A percentile compares a stretch with the other conserved stretches of the same genome.
Conservation (phyloP, 805 yeast species). For the Saccharomycopsis synnaedendra region DNA sequence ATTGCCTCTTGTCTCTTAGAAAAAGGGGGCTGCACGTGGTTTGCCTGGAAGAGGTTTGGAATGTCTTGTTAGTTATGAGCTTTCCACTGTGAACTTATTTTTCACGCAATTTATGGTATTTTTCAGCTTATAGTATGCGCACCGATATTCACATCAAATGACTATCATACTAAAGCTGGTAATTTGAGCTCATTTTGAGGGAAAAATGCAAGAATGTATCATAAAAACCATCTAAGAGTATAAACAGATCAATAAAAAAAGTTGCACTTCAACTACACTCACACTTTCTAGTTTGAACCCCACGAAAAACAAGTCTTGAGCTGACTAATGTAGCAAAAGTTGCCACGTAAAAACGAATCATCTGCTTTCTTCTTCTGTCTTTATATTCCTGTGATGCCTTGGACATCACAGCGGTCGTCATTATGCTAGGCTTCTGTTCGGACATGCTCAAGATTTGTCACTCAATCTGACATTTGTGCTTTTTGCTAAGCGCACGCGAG, state of each 20-base stretch:
- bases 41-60: constrained; percentile 73
- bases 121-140: too few species aligned
- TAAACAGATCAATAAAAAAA: not conserved
- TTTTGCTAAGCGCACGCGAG: too few species aligned
- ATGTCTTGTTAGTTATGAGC: constrained; percentile 24
- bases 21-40: constrained; percentile 77
- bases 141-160: too few species aligned
- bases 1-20: constrained; percentile 76
- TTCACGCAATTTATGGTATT: too few species aligned
- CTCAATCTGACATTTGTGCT: too few species aligned
- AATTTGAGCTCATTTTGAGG: too few species aligned
- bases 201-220: too few species aligned
- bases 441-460: too few species aligned
- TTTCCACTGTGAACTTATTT: too few species aligned
- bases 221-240: too few species aligned
- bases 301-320: constrained; percentile 63
- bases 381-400: constrained; percentile 33
- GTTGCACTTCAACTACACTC: constrained; percentile 18
- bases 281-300: constrained; percentile 62
- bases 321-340: constrained; percentile 63
- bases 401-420: constrained; percentile 3
- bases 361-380: constrained; percentile 55
- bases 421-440: not conserved
- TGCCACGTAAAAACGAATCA: constrained; percentile 60
- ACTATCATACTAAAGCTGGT: too few species aligned